Base-by-base conservation (phyloP, 345 rosid species). In the Corymbia maculata region DNA sequence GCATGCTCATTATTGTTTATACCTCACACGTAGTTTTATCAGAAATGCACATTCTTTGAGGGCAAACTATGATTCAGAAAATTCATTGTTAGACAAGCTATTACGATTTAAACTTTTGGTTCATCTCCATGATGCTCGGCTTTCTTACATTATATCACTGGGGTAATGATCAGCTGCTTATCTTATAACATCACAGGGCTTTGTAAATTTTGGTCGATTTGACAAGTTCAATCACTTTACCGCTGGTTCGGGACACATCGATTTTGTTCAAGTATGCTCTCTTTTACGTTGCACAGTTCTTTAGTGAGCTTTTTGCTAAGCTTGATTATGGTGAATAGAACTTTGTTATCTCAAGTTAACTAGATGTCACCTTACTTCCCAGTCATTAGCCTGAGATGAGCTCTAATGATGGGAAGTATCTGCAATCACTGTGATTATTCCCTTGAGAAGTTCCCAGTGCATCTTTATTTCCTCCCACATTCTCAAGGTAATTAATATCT, bases 141-240 rank as follows among this genome's bases (percentile, higher is more conserved):
- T 55, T 57, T 86, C 53, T 86, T 44, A 9, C n/a, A 26, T 79
- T 44, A n/a, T 13, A 64, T 64, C 75, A 64, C 82, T 42, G 82
- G 82, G 49, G 47, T 52, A 52, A 50, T 85, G 61, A 57, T 30
- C 70, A 51, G 51, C 57, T 87, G 66, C 84, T 70, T 52, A 50
- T 86, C 45, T 86, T 86, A 51, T 8, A 49, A 84, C 57, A 89
- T 50, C 94, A 92, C 97, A 98, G 99, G 99, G 99, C 86, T 98
- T 96, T 93, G 92, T 97, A 87, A 95, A 92, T 91, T 98, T 94
- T 91, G 99, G 98, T 52, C 86, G 93, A 89, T 98, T 93, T 91
- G 95, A 95, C 87, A 89, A 92, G 80, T 93, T 93, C 89, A 94
- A 94, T 93, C 90, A 94, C 92, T 97, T 97, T 89, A 90, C 89